A percentile compares a stretch with the other conserved stretches of the same genome.
phyloP scores from a whole-genome alignment of 331 rosid genomes.

The Stylosanthes scabra region DNA sequence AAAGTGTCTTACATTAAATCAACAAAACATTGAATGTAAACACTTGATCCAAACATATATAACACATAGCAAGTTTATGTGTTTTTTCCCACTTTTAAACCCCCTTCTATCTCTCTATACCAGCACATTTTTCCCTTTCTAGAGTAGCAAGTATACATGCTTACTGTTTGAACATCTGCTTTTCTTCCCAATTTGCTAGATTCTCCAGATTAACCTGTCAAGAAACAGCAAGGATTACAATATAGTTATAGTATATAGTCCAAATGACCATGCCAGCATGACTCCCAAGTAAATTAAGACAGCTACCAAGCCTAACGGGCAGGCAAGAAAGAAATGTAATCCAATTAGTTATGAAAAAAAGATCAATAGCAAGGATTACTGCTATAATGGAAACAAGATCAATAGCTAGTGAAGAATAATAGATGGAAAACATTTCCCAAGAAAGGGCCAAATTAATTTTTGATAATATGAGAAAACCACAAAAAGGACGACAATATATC shows the following conservation, averaged over 20 bases:
- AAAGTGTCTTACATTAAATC: constrained; percentile 10
- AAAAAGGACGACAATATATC: constrained; percentile 13
- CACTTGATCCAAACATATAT: background rate
- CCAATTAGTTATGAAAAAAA: constrained; percentile 19
- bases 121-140: no score
- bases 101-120: background rate
- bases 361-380: constrained; percentile 10
- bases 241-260: constrained; percentile 10
- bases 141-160: constrained; percentile 35
- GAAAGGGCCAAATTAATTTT: constrained; percentile 3
- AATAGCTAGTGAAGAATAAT: constrained; percentile 13
- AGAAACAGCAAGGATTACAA: constrained; percentile 29
- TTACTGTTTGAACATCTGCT: constrained; percentile 94
- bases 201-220: constrained; percentile 87
- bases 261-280: constrained; percentile 14
- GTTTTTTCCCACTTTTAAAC: background rate
- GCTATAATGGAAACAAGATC: constrained; percentile 1
- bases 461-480: background rate
- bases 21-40: constrained; percentile 12
- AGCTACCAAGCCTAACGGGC: constrained; percentile 7
- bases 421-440: constrained; percentile 3
- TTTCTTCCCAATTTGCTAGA: constrained; percentile 95
- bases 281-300: background rate
- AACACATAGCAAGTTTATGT: constrained; percentile 12
- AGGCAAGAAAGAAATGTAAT: constrained; percentile 20